Conservation (phyloP, 2,329 filamentous ascomycete species). For the Pseudofabraea citricarpa region DNA sequence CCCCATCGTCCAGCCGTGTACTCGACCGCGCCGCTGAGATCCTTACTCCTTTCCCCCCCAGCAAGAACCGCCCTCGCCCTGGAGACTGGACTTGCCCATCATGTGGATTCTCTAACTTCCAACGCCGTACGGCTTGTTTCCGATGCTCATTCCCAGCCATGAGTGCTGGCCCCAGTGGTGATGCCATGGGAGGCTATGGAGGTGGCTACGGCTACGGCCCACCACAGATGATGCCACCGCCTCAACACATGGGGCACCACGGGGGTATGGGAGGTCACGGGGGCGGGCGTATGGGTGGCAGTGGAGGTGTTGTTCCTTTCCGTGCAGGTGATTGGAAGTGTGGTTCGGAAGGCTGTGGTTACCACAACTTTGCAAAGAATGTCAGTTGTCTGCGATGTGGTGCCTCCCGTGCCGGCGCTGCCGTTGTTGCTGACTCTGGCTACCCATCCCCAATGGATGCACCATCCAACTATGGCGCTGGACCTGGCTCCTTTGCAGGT, state of each 20-base stretch:
- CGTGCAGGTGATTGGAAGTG: slow-evolving; percentile 99
- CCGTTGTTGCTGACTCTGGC: slow-evolving; percentile 88
- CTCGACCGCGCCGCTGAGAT: slow-evolving; percentile 94
- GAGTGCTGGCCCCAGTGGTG: slow-evolving; percentile 65
- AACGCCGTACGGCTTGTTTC: slow-evolving; percentile 97
- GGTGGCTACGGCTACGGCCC: slow-evolving; percentile 64
- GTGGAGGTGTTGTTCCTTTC: slow-evolving; percentile 88
- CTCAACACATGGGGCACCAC: slow-evolving; percentile 66
- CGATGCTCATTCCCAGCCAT: slow-evolving; percentile 98
- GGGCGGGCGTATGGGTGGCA: slow-evolving; percentile 70
- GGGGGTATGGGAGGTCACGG: slow-evolving; percentile 48
- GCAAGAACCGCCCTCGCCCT: slow-evolving; percentile 94
- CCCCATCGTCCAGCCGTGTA: slow-evolving; percentile 93
- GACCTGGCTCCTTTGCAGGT: slow-evolving; percentile 79
- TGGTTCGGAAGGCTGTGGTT: slow-evolving; percentile 92
- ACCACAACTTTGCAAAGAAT: slow-evolving; percentile 99
- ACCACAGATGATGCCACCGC: slow-evolving; percentile 74
- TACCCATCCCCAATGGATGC: slow-evolving; percentile 90
- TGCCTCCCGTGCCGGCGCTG: slow-evolving; percentile 87
- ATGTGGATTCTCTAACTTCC: slow-evolving; percentile 98
- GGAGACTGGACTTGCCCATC: slow-evolving; percentile 99
- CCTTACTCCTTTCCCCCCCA: slow-evolving; percentile 93
- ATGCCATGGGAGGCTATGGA: slow-evolving; percentile 63
- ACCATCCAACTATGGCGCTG: slow-evolving; percentile 78
- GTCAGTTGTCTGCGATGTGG: slow-evolving; percentile 96